These are phyloP conservation scores for Chytriomyces sp. DNA, from an alignment of 192 early-diverging fungal species.

Conservation along the genomic window DNA sequence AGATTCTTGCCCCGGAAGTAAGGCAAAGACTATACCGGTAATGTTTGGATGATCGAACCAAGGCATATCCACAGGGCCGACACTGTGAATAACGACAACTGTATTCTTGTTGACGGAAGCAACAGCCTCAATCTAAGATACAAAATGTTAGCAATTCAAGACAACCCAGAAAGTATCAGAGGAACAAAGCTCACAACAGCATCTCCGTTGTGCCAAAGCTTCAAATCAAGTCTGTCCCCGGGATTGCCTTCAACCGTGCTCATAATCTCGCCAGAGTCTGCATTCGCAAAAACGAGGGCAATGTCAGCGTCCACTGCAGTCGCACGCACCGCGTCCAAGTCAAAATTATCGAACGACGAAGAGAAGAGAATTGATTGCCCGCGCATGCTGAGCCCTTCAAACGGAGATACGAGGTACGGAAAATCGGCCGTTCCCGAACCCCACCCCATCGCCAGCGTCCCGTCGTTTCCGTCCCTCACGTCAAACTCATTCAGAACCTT, in stretches of 20 bases:
- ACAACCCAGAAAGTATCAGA: neutral
- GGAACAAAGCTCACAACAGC: conserved; percentile 21
- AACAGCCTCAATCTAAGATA: conserved; percentile 40
- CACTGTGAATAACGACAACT: conserved; percentile 53
- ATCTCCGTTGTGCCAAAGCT: conserved; percentile 52
- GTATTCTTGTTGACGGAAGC: conserved; percentile 52
- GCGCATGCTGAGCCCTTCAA: conserved; percentile 32
- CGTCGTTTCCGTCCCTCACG: conserved; percentile 36
- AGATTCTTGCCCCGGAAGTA: conserved; percentile 64
- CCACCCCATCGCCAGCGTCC: conserved; percentile 46
- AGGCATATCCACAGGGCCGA: conserved; percentile 57
- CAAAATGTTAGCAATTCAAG: neutral
- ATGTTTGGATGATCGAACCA: conserved; percentile 60
- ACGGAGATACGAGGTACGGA: conserved; percentile 44
- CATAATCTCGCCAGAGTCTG: conserved; percentile 35
- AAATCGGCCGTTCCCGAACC: conserved; percentile 49
- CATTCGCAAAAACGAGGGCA: conserved; percentile 44
- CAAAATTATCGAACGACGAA: conserved; percentile 27
- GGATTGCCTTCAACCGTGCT: conserved; percentile 22
- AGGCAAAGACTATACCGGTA: conserved; percentile 54
- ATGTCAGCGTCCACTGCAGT: conserved; percentile 34
- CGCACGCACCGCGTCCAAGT: conserved; percentile 5
- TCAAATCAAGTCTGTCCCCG: conserved; percentile 53
- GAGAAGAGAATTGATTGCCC: neutral
- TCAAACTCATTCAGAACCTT: conserved; percentile 23